Base-by-base conservation (phyloP, 192 early-diverging fungal genomes). In the Phlyctochytrium arcticum region DNA sequence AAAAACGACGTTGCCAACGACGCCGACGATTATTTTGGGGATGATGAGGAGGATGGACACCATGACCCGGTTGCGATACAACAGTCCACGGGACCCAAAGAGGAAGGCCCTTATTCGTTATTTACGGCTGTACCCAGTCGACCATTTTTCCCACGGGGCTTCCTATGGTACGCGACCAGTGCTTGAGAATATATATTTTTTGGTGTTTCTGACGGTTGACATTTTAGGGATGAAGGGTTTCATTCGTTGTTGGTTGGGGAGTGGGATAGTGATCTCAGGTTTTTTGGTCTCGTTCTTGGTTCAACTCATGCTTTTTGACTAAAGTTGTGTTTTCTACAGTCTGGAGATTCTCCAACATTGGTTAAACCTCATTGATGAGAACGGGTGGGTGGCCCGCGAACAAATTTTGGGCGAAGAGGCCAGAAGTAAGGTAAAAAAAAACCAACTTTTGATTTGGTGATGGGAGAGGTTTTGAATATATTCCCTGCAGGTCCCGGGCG, bases 91-190 rank as follows among this genome's bases (percentile, higher is more conserved):
- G 80, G 51, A 32, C 85, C 90, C 0, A 50, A 85, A 58, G 60
- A 81, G 17, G 87, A 88, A 46, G 66, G 69, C 5, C 90, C 95
- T 0, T 76, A 78, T 15, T 73, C 81, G 15, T 72, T 98, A 24
- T 94, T 95, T 68, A 84, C 88, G 0, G 87, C 88, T 0, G 89
- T 91, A 1, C 93, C 95, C 1, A 90, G 88, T 6, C 83, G 95
- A 26, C 89, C 95, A 12, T 98, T 98, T 68, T 98, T 98, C 69
- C 93, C 95, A 44, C 81, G 95, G 31, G 95, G 95, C n/a, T 98
- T 95, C 56, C 82, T 93, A 36, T 98, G 95, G 90, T 77, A 69
- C 47, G 53, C 8, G 46, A 10, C n/a, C 12, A n/a, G n/a, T n/a
- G n/a, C n/a, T n/a, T n/a, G n/a, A n/a, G n/a, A n/a, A n/a, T n/a